These are phyloP conservation scores for Anastatica hierochuntica DNA, from an alignment of 345 rosid genomes.

Conservation along the genomic window DNA sequence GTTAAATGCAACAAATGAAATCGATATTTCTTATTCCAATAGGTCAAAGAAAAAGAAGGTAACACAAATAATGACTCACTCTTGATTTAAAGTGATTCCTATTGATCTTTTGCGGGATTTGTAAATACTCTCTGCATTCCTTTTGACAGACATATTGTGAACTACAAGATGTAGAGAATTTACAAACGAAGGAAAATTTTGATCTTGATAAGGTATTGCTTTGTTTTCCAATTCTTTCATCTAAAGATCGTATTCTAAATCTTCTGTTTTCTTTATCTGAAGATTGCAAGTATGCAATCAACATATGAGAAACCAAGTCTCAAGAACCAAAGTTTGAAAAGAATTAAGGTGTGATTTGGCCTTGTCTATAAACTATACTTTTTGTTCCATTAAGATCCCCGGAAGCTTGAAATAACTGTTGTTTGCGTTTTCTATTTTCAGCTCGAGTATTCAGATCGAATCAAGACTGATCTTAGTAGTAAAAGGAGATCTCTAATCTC, in stretches of 20 bases:
- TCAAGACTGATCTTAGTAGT: not conserved
- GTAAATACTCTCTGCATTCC: too few relatives aligned
- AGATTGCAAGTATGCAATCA: constrained; percentile 42
- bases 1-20: constrained; percentile 22
- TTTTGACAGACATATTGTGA: constrained; percentile 52
- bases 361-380: too few relatives aligned
- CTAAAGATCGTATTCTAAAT: not conserved
- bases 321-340: constrained; percentile 58
- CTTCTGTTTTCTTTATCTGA: constrained; percentile 30
- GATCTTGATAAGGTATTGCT: constrained; percentile 40
- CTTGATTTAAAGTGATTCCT: not conserved
- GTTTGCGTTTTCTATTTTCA: constrained; percentile 13
- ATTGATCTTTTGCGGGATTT: too few relatives aligned
- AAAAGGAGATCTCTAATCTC: too few relatives aligned
- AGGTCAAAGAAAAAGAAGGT: constrained; percentile 66
- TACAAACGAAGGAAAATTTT: constrained; percentile 46
- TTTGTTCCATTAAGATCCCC: too few relatives aligned
- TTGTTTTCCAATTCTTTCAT: too few relatives aligned
- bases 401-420: too few relatives aligned
- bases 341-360: constrained; percentile 59
- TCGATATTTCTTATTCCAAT: constrained; percentile 27
- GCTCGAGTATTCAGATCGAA: constrained; percentile 34
- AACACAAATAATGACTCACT: not conserved
- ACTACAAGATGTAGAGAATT: constrained; percentile 53
- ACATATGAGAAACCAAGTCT: constrained; percentile 37